These are phyloP conservation scores for Brachypodium distachyon DNA, from an alignment of 202 grass and related monocot genomes.

Conservation along the genomic window DNA sequence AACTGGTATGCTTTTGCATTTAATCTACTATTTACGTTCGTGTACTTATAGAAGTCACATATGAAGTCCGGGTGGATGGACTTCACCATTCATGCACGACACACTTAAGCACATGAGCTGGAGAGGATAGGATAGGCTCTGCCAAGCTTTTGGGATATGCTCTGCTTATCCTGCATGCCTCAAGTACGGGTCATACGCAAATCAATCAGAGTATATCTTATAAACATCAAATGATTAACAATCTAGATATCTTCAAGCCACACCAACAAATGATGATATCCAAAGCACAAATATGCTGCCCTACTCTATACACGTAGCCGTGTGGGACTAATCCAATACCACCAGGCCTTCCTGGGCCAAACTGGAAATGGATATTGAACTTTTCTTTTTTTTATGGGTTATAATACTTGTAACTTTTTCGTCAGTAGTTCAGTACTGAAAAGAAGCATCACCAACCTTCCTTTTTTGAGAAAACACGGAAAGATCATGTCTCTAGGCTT, in stretches of 20 bases:
- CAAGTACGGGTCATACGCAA: neutral
- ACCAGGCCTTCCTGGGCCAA: neutral
- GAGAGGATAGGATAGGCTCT: neutral
- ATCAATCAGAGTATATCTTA: neutral
- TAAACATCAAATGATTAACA: neutral
- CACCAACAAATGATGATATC: neutral
- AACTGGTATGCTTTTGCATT: conserved; percentile 96
- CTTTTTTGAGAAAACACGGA: neutral
- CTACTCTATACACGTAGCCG: neutral
- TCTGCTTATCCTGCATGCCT: neutral
- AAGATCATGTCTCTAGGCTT: neutral
- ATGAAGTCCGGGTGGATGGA: conserved; percentile 6
- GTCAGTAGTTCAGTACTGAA: neutral
- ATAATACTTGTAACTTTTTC: neutral
- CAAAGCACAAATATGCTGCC: neutral
- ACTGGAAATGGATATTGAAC: neutral
- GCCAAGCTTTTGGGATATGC: too few relatives aligned
- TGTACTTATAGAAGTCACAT: conserved; percentile 23
- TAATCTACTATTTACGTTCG: conserved; percentile 30
- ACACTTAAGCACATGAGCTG: neutral
- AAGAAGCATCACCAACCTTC: too few relatives aligned
- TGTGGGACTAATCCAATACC: neutral
- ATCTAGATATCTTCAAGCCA: neutral
- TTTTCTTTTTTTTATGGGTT: neutral
- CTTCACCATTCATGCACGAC: conserved; percentile 12